phyloP scores from a whole-genome alignment of 257 asterid species.

The Buddleja alternifolia region DNA sequence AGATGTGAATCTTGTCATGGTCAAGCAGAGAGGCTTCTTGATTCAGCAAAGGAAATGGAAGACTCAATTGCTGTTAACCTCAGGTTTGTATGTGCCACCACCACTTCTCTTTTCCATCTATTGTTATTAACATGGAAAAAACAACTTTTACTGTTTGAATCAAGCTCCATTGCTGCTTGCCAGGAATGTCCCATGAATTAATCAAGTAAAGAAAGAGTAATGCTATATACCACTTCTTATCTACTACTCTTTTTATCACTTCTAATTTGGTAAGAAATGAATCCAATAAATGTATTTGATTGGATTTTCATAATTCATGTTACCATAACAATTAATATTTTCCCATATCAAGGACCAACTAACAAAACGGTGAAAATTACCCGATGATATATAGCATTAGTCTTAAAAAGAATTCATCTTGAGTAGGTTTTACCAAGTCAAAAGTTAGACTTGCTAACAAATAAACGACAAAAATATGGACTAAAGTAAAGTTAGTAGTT shows the following conservation, averaged over 20 bases:
- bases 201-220: no score
- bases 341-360: no score
- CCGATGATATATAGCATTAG: no score
- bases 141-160: not conserved
- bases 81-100: constrained; percentile 62
- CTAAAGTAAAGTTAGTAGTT: not conserved
- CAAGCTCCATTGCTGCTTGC: no score
- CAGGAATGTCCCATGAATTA: not conserved
- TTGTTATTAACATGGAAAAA: constrained; percentile 7
- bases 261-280: no score
- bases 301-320: no score
- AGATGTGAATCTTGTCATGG: constrained; percentile 99
- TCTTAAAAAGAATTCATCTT: not conserved
- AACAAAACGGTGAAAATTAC: no score
- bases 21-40: constrained; percentile 98
- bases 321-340: no score
- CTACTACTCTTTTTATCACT: no score
- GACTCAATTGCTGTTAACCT: constrained; percentile 97
- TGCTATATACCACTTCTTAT: no score
- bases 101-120: not conserved
- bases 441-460: not conserved
- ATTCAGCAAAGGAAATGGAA: constrained; percentile 99
- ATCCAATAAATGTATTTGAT: no score
- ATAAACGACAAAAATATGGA: no score
- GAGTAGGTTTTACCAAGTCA: not conserved